Conservation (phyloP, 23 red algal species). For the Agarophyton chilense region DNA sequence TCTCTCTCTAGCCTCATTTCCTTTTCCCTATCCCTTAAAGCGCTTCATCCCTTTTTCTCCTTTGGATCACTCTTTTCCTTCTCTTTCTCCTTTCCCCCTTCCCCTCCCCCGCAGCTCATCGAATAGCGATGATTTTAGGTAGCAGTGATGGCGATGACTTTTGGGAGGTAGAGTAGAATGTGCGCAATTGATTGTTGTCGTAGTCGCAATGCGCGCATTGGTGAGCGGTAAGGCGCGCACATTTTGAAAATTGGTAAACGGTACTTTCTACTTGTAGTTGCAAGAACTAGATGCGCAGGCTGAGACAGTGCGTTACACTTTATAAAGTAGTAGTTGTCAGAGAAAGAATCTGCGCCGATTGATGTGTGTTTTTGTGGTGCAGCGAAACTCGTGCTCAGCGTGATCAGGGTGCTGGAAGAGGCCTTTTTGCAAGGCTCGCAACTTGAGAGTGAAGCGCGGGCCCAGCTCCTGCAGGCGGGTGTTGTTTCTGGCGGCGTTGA, state of each 20-base stretch:
- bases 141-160: too few species aligned
- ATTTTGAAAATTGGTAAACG: too few species aligned
- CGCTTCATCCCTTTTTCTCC: slow-evolving; percentile 30
- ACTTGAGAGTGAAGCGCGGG: slow-evolving; percentile 92
- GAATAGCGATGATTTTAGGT: too few species aligned
- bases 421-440: slow-evolving; percentile 68
- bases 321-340: too few species aligned
- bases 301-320: too few species aligned
- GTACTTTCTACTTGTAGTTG: too few species aligned
- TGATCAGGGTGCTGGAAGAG: slow-evolving; percentile 49
- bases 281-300: too few species aligned
- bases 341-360: slow-evolving; percentile 65
- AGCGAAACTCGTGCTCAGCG: slow-evolving; percentile 54
- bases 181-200: too few species aligned
- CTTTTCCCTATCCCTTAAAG: slow-evolving; percentile 64
- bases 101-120: not conserved
- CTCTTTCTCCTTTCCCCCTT: not conserved
- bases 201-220: too few species aligned
- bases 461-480: slow-evolving; percentile 92
- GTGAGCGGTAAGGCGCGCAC: too few species aligned
- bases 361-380: slow-evolving; percentile 39
- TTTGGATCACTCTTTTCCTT: not conserved
- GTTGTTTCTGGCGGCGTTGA: slow-evolving; percentile 48
- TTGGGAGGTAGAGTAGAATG: too few species aligned
- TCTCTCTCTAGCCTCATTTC: slow-evolving; percentile 42